Evolutionary conservation across 2,329 filamentous ascomycete genomes (phyloP), one percentile per base, ranked within the genome.

Genomic region (Akanthomyces dipterigenus): DNA sequence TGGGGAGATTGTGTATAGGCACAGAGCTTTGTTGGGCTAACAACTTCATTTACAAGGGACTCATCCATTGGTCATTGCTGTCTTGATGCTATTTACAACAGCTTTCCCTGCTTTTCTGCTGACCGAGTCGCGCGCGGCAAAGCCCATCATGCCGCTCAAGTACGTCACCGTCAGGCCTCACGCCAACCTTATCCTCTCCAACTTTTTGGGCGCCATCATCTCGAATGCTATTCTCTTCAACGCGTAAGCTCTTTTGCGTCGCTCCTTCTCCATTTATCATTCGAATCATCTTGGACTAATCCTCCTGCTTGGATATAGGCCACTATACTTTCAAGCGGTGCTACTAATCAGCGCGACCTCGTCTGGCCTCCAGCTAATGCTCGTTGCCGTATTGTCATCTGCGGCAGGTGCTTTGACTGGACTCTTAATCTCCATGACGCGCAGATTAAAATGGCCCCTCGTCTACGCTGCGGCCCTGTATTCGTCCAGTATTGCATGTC

Each of bases 271-370:
- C 11, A 14, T 18, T 18, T 31, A 18, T 5, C 14, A n/a, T 20
- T 18, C 12, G 1, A 22, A 40, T 34, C 1, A 14, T 2, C 38
- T 5, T 5, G 20, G 20, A 12, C 53, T 55, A 49, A 58, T 56
- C 40, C 40, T 42, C 42, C 38, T 31, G 34, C 24, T 7, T n/a
- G 16, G 14, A 28, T 24, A 26, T 65, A 85, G 85, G 4, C 89
- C 89, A 0, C 77, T 93, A 5, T 93, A 88, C 76, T 92, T 90
- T 75, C 88, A 91, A 70, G 88, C 86, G 42, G 88, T 91, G 24
- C 85, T 90, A 50, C 79, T 89, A 51, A 85, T 87, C 62, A 82
- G 80, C 5, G 86, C 89, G 12, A 91, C 89, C 0, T 77, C 80
- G 26, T 90, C 89, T 0, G 89, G 89, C 20, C 81, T 91, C 34